Evolutionary conservation across 352 stramenopile genomes (phyloP), one percentile per base, ranked within the genome.

Genomic region (Phytophthora cactorum): DNA sequence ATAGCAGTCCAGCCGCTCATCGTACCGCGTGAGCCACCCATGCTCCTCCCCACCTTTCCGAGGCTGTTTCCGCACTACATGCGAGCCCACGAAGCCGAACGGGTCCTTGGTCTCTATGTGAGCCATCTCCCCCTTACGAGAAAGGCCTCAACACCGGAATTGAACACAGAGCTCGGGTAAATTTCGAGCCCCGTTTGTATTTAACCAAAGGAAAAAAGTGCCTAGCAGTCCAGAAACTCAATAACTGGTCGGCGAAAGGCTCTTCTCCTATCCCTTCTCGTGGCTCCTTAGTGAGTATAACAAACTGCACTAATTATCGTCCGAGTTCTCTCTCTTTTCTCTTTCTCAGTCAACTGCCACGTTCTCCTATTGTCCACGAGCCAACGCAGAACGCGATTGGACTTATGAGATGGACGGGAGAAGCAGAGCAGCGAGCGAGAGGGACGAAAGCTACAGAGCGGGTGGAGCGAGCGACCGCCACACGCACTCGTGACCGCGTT

Each of bases 11-110:
- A 90, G 51, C 5, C 67, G 61, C 44, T 75, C 66, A 52, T 93
- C 78, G 60, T 90, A 93, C 31, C 81, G 76, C 49, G 85, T 93
- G 66, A 93, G 72, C 85, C 85, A 91, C 14, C 80, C 81, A 65
- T 88, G 81, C 52, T 82, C 76, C 17, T 77, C 63, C 7, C 43
- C 45, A 8, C 59, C 49, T 12, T 63, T 74, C 39, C 60, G 56
- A 28, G 51, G 69, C 50, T 71, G 28, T 11, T 47, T 61, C 22
- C 74, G 78, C 55, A 92, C 65, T 27, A 92, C 74, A 51, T 86
- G 80, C 34, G 74, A 75, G 32, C 84, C 84, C n/a, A 89, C 80
- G 27, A 90, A 84, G 68, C 81, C 75, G 49, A 92, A 81, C 17
- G 80, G 77, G 62, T 92, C 84, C 51, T 78, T 76, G 12, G 77